phyloP scores from a whole-genome alignment of 345 rosid genomes.

The Gossypium rotundifolium region DNA sequence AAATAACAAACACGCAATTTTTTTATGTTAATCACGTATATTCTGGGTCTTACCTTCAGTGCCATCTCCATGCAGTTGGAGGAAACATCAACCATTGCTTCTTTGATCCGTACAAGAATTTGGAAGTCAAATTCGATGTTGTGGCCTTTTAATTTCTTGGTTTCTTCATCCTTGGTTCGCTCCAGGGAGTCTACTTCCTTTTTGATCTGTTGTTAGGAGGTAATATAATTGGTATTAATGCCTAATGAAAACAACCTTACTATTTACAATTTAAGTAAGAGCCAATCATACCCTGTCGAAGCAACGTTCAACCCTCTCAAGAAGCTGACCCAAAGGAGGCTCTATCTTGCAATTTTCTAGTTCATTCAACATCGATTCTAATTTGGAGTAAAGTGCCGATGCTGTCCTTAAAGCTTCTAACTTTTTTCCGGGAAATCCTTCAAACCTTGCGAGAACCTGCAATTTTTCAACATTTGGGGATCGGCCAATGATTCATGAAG shows the following conservation, averaged over 20 bases:
- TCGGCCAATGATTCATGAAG: background rate
- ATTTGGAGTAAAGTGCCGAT: slow-evolving; percentile 52
- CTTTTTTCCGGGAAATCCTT: slow-evolving; percentile 85
- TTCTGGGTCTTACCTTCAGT: slow-evolving; percentile 43
- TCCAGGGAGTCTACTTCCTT: slow-evolving; percentile 72
- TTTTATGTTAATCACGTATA: too few species aligned
- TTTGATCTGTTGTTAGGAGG: slow-evolving; percentile 40
- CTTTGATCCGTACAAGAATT: slow-evolving; percentile 64
- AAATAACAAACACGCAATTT: background rate
- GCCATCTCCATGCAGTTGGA: slow-evolving; percentile 82
- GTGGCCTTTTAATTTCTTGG: slow-evolving; percentile 68
- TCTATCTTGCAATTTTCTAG: slow-evolving; percentile 59
- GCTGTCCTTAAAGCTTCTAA: slow-evolving; percentile 82
- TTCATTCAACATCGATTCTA: slow-evolving; percentile 46
- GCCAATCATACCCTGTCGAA: slow-evolving; percentile 57
- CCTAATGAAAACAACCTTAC: background rate
- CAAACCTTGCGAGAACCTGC: slow-evolving; percentile 83
- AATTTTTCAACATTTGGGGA: slow-evolving; percentile 1
- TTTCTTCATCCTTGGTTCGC: slow-evolving; percentile 77
- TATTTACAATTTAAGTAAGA: background rate
- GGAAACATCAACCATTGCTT: slow-evolving; percentile 80
- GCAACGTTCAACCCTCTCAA: slow-evolving; percentile 74
- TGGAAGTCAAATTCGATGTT: slow-evolving; percentile 66
- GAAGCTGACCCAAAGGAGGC: slow-evolving; percentile 61
- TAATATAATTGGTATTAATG: background rate